Base-by-base conservation (phyloP, 257 asterid genomes). In the Penstemon barbatus region DNA sequence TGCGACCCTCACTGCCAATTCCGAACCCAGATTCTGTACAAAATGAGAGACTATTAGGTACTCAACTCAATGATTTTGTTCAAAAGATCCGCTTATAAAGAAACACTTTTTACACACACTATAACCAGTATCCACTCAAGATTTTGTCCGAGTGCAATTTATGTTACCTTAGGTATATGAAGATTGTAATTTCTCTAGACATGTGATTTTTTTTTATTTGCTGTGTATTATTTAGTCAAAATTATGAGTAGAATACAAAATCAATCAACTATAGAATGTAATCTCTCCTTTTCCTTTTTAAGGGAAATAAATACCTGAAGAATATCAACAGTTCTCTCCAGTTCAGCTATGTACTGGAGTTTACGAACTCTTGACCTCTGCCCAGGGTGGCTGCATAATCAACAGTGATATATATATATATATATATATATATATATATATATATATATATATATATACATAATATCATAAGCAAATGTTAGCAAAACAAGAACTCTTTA, bases 291-390 rank as follows among this genome's bases (percentile, higher is more conserved):
- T 37, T 6, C 8, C 5, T 8, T 55, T 44, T n/a, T 56, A 25
- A 25, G 40, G 38, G 33, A 6, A 12, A 12, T 13, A 37, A 58
- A 59, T 82, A 86, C 96, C 96, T 90, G 95, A 79, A 86, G 85
- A 68, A 69, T 61, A 53, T 80, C 77, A 43, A 85, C 90, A 57
- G 87, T 84, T 75, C 76, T 83, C 78, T 90, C 97, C 66, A 90
- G 89, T 74, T 88, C 96, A 57, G 96, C 80, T 19, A 90, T 90
- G 66, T 86, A 90, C 69, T 88, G 95, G 65, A 88, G 86, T 69
- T 90, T 90, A 60, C 95, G 87, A 69, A 87, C 89, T 71, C 95
- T 83, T 18, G 95, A 80, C 74, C 92, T 79, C 82, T 88, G 97
- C 69, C 97, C 92, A 12, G 97, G 91, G 69, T 90, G 96, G 61